Base-by-base conservation (phyloP, 768 basidiomycete genomes). In the Thelephora ganbajun region DNA sequence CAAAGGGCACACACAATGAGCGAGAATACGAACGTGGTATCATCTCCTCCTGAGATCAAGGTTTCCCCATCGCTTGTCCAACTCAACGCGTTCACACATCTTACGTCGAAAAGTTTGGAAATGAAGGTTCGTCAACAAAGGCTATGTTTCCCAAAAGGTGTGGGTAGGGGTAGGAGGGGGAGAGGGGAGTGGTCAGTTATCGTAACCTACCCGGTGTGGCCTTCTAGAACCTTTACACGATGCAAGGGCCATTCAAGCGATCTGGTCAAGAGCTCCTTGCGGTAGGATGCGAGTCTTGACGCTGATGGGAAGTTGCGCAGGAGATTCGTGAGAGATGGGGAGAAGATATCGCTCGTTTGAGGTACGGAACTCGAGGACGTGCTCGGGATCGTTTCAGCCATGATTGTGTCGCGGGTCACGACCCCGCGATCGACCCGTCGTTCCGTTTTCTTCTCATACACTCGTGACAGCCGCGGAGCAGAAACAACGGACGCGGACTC, bases 81-180 rank as follows among this genome's bases (percentile, higher is more conserved):
- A 51, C 76, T 79, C 33, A 87, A 54, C 30, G 85, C 80, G 56
- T 88, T 89, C 26, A 85, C 82, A 53, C 84, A 87, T 47, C 83
- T 84, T 51, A 18, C 6, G 34, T 55, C 7, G 34, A n/a, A 33
- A 39, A 7, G 5, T 22, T 33, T 19, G 36, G 26, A 9, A 50
- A 37, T 7, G 26, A 33, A 16, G 45, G 44, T 23, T 14, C 11
- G 13, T n/a, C 18, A 42, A 33, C 35, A 34, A 44, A 47, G 46
- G 46, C 43, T 35, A 11, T 14, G n/a, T 16, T 33, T 11, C 14
- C 41, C 33, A 46, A 33, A n/a, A 47, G 12, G n/a, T 5, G 41
- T 16, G n/a, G 14, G 19, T 16, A n/a, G 43, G 14, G 13, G 23
- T 14, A 26, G 47, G n/a, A 6, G n/a, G n/a, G n/a, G n/a, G n/a